Percentiles rank a stretch among this genome's conserved stretches.
Evolutionary conservation across 2,329 filamentous ascomycete genomes (phyloP).

Genomic region (Neospermospora avenae): DNA sequence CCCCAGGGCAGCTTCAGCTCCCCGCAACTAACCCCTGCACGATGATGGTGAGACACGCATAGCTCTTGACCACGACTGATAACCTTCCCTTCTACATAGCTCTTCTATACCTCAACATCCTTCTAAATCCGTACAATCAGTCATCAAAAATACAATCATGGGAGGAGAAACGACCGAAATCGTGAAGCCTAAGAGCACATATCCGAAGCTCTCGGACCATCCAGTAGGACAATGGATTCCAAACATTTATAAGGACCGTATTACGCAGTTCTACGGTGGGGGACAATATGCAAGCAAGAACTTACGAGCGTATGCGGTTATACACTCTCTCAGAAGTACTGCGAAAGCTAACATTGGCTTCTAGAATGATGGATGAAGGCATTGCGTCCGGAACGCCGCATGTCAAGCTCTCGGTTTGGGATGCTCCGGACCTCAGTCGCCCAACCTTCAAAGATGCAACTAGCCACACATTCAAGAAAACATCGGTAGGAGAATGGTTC

Average conservation of each 20-base stretch:
- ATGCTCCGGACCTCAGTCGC: constrained; percentile 72
- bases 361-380: constrained; percentile 70
- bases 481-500: constrained; percentile 73
- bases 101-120: constrained; percentile 16
- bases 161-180: constrained; percentile 33
- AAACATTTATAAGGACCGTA: constrained; percentile 79
- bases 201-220: constrained; percentile 33
- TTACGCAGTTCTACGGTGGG: constrained; percentile 73
- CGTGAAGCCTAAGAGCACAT: constrained; percentile 29
- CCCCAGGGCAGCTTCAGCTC: not conserved
- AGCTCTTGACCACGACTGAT: not conserved
- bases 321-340: not conserved
- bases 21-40: constrained; percentile 11
- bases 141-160: constrained; percentile 30
- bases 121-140: constrained; percentile 8
- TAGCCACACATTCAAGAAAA: constrained; percentile 70
- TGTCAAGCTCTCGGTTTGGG: constrained; percentile 83
- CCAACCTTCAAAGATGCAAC: constrained; percentile 83
- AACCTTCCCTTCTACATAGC: constrained; percentile 1
- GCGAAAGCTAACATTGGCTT: constrained; percentile 10
- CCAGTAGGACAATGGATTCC: constrained; percentile 76
- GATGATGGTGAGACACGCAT: constrained; percentile 4
- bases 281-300: constrained; percentile 79
- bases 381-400: constrained; percentile 64
- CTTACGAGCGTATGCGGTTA: constrained; percentile 59